Conservation (phyloP, 1,284 basidiomycete species). For the Ustilago loliicola region DNA sequence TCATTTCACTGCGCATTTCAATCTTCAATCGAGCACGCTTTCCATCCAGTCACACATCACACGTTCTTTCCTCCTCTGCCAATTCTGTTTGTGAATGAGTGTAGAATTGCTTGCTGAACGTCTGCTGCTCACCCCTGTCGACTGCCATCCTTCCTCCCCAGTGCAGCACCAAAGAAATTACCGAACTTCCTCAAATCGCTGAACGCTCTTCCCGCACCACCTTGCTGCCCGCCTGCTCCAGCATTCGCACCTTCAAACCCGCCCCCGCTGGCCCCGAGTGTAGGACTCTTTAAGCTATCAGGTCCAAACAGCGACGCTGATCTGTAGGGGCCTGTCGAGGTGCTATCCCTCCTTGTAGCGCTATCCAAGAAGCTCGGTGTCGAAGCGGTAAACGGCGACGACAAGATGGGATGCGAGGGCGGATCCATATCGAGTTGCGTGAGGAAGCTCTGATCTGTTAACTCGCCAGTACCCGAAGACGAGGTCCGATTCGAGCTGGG, state of each 20-base stretch:
- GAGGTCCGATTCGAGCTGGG: neutral
- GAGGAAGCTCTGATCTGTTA: slow-evolving; percentile 50
- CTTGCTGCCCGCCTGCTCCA: slow-evolving; percentile 22
- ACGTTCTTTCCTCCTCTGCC: neutral
- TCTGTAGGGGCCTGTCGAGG: slow-evolving; percentile 22
- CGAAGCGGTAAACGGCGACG: slow-evolving; percentile 43
- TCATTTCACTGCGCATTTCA: neutral
- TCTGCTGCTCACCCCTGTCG: neutral
- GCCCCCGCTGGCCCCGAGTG: slow-evolving; percentile 1
- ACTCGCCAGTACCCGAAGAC: slow-evolving; percentile 7
- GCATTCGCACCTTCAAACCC: slow-evolving; percentile 20
- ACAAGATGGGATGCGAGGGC: slow-evolving; percentile 20
- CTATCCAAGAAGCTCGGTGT: slow-evolving; percentile 46
- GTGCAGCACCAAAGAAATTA: slow-evolving; percentile 61
- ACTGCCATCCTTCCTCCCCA: slow-evolving; percentile 52
- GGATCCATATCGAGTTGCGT: slow-evolving; percentile 94
- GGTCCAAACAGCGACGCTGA: slow-evolving; percentile 33
- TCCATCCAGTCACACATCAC: no score
- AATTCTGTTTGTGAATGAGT: neutral
- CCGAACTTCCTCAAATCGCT: slow-evolving; percentile 65
- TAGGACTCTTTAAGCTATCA: slow-evolving; percentile 20
- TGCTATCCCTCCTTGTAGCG: slow-evolving; percentile 22
- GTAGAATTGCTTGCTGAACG: neutral
- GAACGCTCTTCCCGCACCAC: slow-evolving; percentile 47
- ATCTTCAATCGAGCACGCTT: no score